Evolutionary conservation across 805 yeast species (phyloP), one percentile per base, ranked within the genome.

Genomic region (Ogataea wickerhamii): DNA sequence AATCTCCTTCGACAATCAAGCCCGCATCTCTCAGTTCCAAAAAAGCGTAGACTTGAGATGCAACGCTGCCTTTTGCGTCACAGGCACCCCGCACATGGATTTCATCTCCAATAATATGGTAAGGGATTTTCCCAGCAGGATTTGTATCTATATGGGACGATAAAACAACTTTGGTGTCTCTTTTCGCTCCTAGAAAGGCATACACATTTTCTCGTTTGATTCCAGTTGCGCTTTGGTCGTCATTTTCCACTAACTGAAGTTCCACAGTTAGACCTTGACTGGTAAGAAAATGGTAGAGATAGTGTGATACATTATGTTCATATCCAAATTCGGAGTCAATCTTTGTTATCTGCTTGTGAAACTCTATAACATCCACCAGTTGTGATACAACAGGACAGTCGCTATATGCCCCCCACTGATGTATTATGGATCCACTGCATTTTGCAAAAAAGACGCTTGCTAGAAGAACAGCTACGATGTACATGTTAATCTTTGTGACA

Each of bases 31-130:
- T 40, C 31, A 79, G 53, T 18, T 71, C 69, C 17, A 68, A 53
- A 25, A 68, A 66, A 0, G 82, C 73, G 24, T 66, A 55, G 7
- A 76, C 60, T 51, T 77, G 82, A 1, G 80, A 47, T 0, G 81
- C 80, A 4, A 79, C 76, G 8, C 81, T 73, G 2, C 68, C 82
- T 51, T 79, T 79, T 14, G 81, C 85, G 47, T 79, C 86, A 35
- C 70, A 66, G 1, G 79, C 58, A 3, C 86, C 86, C 30, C 85
- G 63, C 18, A 84, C 85, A 51, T 67, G 71, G 13, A 79, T 74
- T 14, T 55, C 55, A 26, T 70, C 65, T 2, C 76, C 79, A n/a
- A 32, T 29, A 2, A 37, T 8, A 25, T 37, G 39, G 23, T 37
- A 41, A 4, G 41, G 41, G 5, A 41, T 41, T 12, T 41, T 38